These are phyloP conservation scores for Endotrypanum monterogeii DNA, from an alignment of 208 protist genomes.

Conservation along the genomic window DNA sequence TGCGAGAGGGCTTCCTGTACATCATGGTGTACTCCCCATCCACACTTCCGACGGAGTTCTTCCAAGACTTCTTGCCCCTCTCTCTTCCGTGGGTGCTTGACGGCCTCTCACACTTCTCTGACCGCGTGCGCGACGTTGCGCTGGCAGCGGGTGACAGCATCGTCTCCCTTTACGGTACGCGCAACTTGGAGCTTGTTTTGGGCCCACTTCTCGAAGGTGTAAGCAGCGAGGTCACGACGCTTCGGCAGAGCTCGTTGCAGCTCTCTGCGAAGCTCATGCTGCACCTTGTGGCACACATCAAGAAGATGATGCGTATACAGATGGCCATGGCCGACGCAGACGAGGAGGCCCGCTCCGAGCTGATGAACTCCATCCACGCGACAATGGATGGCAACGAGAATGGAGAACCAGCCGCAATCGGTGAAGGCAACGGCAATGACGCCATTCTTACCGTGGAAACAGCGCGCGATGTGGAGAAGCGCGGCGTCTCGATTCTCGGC, in stretches of 20 bases:
- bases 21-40: constrained; percentile 92
- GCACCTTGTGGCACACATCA: constrained; percentile 84
- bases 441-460: constrained; percentile 74
- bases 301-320: constrained; percentile 88
- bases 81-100: constrained; percentile 90
- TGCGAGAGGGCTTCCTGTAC: constrained; percentile 93
- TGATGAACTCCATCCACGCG: constrained; percentile 19
- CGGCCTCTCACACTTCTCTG: constrained; percentile 90
- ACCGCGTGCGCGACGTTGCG: constrained; percentile 88
- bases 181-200: constrained; percentile 82
- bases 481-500: constrained; percentile 83
- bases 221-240: constrained; percentile 77
- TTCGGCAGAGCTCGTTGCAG: constrained; percentile 90
- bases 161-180: constrained; percentile 88
- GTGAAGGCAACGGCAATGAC: constrained; percentile 17
- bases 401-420: neutral
- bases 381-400: constrained; percentile 6
- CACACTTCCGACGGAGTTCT: constrained; percentile 62
- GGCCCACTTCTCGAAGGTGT: constrained; percentile 82
- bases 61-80: constrained; percentile 81
- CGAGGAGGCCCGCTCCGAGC: constrained; percentile 29
- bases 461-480: constrained; percentile 86
- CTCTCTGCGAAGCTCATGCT: constrained; percentile 89
- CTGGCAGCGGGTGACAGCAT: constrained; percentile 89
- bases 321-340: constrained; percentile 44